Evolutionary conservation across 306 rosid species (phyloP).

Genomic region (Astragalus glycyphyllos): DNA sequence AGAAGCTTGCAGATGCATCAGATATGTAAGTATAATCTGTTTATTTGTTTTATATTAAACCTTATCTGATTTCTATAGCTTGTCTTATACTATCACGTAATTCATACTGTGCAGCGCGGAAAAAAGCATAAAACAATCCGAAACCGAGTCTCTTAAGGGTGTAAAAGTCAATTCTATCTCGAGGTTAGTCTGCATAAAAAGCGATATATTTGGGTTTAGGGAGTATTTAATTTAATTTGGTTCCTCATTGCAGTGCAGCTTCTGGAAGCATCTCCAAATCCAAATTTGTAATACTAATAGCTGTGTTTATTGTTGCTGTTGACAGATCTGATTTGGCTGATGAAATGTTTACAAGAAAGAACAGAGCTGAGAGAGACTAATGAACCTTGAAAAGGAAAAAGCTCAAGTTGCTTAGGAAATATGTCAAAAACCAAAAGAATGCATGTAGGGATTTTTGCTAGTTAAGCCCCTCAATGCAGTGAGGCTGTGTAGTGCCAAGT

Average conservation of each 20-base stretch:
- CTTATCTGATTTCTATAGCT: constrained; percentile 11
- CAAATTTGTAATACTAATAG: too few relatives aligned
- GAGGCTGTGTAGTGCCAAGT: constrained; percentile 26
- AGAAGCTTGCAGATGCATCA: constrained; percentile 46
- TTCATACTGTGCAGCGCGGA: constrained; percentile 51
- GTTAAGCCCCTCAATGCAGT: constrained; percentile 38
- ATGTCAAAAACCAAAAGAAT: too few relatives aligned
- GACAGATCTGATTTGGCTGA: background rate
- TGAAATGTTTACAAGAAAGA: too few relatives aligned
- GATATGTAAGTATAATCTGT: constrained; percentile 55
- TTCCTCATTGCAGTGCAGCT: constrained; percentile 17
- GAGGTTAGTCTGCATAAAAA: constrained; percentile 42
- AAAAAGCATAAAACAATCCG: constrained; percentile 42
- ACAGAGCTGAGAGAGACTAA: constrained; percentile 14
- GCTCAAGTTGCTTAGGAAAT: background rate
- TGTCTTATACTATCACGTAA: constrained; percentile 33
- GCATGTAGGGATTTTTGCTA: too few relatives aligned
- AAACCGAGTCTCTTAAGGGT: constrained; percentile 39
- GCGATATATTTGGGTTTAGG: constrained; percentile 6
- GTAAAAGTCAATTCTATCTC: constrained; percentile 32
- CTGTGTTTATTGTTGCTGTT: constrained; percentile 6
- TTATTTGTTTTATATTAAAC: background rate
- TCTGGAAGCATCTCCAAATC: too few relatives aligned
- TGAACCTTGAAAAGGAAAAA: constrained; percentile 29
- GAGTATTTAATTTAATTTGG: background rate